Base-by-base conservation (phyloP, 345 rosid genomes). In the Dovyalis caffra region DNA sequence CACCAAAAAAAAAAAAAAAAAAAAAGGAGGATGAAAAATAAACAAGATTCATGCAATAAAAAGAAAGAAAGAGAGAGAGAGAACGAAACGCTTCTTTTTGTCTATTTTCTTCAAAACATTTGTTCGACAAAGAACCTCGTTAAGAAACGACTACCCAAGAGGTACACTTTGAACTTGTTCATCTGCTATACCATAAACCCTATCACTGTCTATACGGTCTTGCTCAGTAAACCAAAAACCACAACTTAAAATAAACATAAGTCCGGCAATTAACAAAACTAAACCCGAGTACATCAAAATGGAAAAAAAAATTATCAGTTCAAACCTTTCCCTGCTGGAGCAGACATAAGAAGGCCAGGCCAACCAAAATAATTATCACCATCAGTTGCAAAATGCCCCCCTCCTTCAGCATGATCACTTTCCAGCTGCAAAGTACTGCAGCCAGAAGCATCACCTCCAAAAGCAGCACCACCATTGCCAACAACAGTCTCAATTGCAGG, bases 311-410 rank as follows among this genome's bases (percentile, higher is more conserved):
- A 12, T 2, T 2, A 38, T 77, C 83, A 89, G 77, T 89, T 87
- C 64, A 77, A 82, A 38, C 81, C 78, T 69, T 87, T 83, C 15
- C 86, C 88, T 10, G 83, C 88, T 8, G 83, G 81, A 70, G 83
- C 72, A 8, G 90, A 84, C 70, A 87, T 84, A 1, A 87, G 88
- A n/a, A 87, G 85, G 66, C 86, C 85, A 20, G 92, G 87, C 90
- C 88, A 89, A 26, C 75, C 73, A 56, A 85, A 85, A 53, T 80
- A 82, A 4, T 88, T 43, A 2, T 61, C 88, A 20, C 78, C 86
- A 25, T 78, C 91, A 8, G 34, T 74, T 53, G 40, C 80, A 51
- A 85, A 45, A 53, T 34, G 18, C 4, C 78, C 87, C 67, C 57
- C 64, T 7, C 57, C 74, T n/a, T 68, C 77, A 12, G 71, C 85